A percentile compares a stretch with the other conserved stretches of the same genome.
phyloP scores from a whole-genome alignment of 768 basidiomycete genomes.

The Crepidotus variabilis region DNA sequence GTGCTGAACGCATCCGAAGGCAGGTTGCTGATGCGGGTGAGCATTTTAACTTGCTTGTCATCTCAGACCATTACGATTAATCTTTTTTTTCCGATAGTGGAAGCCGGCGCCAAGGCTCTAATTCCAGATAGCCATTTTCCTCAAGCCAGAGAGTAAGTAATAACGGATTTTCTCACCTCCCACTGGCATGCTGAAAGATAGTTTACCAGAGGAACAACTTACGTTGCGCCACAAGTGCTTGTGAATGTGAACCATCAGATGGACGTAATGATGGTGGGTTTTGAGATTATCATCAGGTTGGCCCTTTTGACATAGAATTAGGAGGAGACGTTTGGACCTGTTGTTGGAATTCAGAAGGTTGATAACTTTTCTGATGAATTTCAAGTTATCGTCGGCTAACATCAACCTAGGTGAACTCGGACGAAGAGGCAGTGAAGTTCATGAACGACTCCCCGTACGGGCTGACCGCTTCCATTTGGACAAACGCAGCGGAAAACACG shows the following conservation, averaged over 20 bases:
- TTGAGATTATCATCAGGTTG: background rate
- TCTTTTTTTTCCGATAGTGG: conserved; percentile 45
- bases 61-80: too few species aligned
- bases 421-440: conserved; percentile 82
- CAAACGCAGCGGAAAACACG: conserved; percentile 55
- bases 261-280: conserved; percentile 83
- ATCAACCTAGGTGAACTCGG: conserved; percentile 59
- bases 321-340: conserved; percentile 92
- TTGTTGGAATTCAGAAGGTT: conserved; percentile 92
- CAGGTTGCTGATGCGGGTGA: conserved; percentile 83
- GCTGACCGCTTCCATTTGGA: conserved; percentile 94
- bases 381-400: background rate
- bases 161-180: background rate
- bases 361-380: conserved; percentile 3
- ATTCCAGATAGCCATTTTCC: conserved; percentile 67
- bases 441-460: conserved; percentile 99
- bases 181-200: conserved; percentile 1
- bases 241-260: conserved; percentile 87
- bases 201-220: conserved; percentile 64
- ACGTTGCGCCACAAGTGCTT: conserved; percentile 89
- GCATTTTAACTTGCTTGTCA: conserved; percentile 16
- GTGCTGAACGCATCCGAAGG: conserved; percentile 80
- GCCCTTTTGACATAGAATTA: conserved; percentile 18
- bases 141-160: conserved; percentile 59
- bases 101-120: conserved; percentile 74